Conservation (phyloP, 495 filamentous ascomycete genomes). For the Trichoderma gamsii region DNA sequence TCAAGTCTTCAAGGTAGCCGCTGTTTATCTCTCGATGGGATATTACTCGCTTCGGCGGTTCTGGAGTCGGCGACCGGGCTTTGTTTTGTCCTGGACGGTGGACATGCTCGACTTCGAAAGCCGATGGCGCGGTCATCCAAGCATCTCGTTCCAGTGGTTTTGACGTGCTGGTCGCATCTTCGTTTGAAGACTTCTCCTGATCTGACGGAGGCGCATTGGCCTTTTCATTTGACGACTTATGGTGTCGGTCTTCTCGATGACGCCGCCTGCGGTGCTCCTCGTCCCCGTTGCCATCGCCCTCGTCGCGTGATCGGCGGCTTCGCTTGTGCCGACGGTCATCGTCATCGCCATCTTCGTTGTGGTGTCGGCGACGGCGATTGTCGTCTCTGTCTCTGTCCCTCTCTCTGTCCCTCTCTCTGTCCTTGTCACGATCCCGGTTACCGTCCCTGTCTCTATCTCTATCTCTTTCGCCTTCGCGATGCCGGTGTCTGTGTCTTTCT, state of each 20-base stretch:
- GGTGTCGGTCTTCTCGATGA: slow-evolving; percentile 24
- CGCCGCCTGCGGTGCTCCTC: slow-evolving; percentile 28
- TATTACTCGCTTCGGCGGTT: slow-evolving; percentile 68
- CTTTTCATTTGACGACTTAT: slow-evolving; percentile 20
- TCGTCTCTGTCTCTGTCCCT: slow-evolving; percentile 24
- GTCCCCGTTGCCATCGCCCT: slow-evolving; percentile 33
- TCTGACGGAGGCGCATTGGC: slow-evolving; percentile 32
- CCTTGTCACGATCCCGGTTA: slow-evolving; percentile 27
- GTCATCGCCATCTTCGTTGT: slow-evolving; percentile 29
- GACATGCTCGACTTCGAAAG: slow-evolving; percentile 77
- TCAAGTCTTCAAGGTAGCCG: slow-evolving; percentile 55
- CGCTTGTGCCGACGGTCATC: slow-evolving; percentile 44
- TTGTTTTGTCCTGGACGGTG: slow-evolving; percentile 52
- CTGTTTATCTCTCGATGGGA: slow-evolving; percentile 76
- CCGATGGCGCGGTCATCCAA: slow-evolving; percentile 90
- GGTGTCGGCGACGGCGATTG: slow-evolving; percentile 39
- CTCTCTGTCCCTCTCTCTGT: slow-evolving; percentile 32
- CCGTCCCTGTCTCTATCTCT: slow-evolving; percentile 26
- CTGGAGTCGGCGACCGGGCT: slow-evolving; percentile 39
- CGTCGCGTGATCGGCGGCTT: slow-evolving; percentile 38
- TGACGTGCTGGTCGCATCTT: slow-evolving; percentile 11
- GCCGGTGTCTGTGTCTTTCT: slow-evolving; percentile 25
- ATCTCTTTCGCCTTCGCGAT: slow-evolving; percentile 21
- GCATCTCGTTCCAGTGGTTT: slow-evolving; percentile 54
- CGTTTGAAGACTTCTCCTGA: slow-evolving; percentile 34